Conservation (phyloP, 2,329 filamentous ascomycete genomes). For the Claviceps sp. region DNA sequence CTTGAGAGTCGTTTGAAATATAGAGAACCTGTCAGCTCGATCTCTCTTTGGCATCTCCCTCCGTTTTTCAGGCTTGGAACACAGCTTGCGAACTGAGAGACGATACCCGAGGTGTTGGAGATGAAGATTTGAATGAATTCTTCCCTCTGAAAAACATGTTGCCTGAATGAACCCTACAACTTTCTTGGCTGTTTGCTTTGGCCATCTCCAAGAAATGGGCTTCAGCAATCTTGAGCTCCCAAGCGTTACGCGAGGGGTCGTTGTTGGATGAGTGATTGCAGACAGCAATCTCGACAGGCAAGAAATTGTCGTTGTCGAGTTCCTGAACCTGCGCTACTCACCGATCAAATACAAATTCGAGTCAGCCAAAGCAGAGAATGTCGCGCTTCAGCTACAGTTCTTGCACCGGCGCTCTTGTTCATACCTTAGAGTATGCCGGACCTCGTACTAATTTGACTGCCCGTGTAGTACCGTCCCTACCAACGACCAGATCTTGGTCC, state of each 20-base stretch:
- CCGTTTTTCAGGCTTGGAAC: slow-evolving; percentile 31
- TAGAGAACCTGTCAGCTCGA: slow-evolving; percentile 57
- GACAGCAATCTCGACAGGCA: background rate
- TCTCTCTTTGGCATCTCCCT: slow-evolving; percentile 54
- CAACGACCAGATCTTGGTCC: slow-evolving; percentile 89
- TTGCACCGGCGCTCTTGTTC: slow-evolving; percentile 66
- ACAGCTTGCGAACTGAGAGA: slow-evolving; percentile 42
- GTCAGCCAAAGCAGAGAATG: slow-evolving; percentile 84
- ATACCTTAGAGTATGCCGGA: slow-evolving; percentile 49
- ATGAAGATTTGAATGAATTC: slow-evolving; percentile 42
- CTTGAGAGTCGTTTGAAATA: slow-evolving; percentile 7
- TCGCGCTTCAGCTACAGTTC: slow-evolving; percentile 85
- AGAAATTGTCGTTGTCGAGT: slow-evolving; percentile 4
- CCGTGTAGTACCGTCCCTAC: slow-evolving; percentile 70
- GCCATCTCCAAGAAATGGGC: slow-evolving; percentile 11
- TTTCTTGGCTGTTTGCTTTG: slow-evolving; percentile 11
- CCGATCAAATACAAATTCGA: slow-evolving; percentile 72
- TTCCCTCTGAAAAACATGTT: slow-evolving; percentile 72
- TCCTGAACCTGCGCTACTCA: slow-evolving; percentile 35
- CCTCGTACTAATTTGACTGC: slow-evolving; percentile 65
- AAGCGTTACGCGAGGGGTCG: slow-evolving; percentile 40
- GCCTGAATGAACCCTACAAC: slow-evolving; percentile 14
- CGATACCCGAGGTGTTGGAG: slow-evolving; percentile 61
- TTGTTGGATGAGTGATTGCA: slow-evolving; percentile 58
- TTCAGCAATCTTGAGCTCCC: slow-evolving; percentile 23